Percentiles rank a stretch among this genome's conserved stretches.
phyloP scores from a whole-genome alignment of 2,329 filamentous ascomycete species.

The Colletotrichum viniferum region DNA sequence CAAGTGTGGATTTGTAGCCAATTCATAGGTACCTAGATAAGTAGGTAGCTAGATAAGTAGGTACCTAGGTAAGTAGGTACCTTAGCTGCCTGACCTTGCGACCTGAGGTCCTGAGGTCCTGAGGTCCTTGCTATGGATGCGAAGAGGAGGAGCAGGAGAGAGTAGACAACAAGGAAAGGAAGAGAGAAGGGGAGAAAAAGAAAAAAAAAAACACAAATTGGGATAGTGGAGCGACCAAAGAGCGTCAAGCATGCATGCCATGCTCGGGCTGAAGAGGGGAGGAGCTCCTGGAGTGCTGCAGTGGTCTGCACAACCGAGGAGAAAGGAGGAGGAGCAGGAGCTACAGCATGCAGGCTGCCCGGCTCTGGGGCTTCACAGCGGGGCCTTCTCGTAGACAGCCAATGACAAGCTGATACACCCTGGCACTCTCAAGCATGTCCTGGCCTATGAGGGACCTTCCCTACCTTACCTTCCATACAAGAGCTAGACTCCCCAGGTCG shows the following conservation, averaged over 20 bases:
- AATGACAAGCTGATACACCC: not conserved
- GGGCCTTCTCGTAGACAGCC: not conserved
- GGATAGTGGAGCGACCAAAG: not conserved
- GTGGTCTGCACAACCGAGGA: not conserved
- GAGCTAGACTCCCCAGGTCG: not conserved
- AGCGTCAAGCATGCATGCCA: not conserved
- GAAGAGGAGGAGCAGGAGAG: not conserved
- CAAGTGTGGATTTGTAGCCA: not conserved
- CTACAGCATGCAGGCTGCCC: not conserved
- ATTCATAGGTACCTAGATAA: not conserved
- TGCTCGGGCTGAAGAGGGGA: not conserved
- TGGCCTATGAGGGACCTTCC: not conserved
- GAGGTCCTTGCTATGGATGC: not conserved
- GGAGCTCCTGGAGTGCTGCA: not conserved
- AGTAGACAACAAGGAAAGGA: not conserved
- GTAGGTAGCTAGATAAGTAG: not conserved
- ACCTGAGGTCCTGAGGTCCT: not conserved
- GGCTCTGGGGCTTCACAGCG: not conserved
- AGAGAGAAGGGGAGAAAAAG: not conserved
- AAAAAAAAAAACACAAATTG: not conserved
- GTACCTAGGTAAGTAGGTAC: not conserved
- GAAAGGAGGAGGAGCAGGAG: not conserved
- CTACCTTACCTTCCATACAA: not conserved
- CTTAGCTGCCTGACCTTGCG: not conserved
- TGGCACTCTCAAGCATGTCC: not conserved